A percentile compares a stretch with the other conserved stretches of the same genome.
Conservation (phyloP, 192 early-diverging fungal genomes). For the Coemansia sp. region DNA sequence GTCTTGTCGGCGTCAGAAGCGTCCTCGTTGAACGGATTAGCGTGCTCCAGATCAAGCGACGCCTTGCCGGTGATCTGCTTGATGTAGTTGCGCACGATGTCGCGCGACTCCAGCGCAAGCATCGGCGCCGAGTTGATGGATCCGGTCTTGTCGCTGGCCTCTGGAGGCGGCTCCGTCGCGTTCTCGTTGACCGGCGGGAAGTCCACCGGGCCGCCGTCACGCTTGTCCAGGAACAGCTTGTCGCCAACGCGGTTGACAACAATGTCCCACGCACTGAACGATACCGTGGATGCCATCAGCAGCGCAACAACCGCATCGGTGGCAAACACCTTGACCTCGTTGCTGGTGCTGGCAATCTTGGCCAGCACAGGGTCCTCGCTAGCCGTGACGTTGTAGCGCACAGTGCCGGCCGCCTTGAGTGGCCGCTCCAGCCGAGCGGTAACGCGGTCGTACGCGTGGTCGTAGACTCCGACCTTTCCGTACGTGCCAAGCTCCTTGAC, state of each 20-base stretch:
- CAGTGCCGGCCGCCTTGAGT: conserved; percentile 65
- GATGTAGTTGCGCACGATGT: conserved; percentile 82
- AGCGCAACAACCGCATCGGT: conserved; percentile 88
- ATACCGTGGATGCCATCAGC: conserved; percentile 89
- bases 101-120: conserved; percentile 85
- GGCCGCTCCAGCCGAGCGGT: conserved; percentile 76
- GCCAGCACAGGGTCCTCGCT: conserved; percentile 86
- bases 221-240: conserved; percentile 90
- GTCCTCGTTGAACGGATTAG: conserved; percentile 74
- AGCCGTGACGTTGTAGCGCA: conserved; percentile 76
- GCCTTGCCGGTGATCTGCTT: conserved; percentile 68
- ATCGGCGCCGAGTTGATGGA: conserved; percentile 81
- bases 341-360: conserved; percentile 44
- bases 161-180: conserved; percentile 85
- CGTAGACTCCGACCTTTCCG: conserved; percentile 74
- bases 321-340: conserved; percentile 73
- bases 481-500: conserved; percentile 80
- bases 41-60: conserved; percentile 60
- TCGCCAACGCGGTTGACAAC: conserved; percentile 81
- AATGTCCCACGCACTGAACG: conserved; percentile 95
- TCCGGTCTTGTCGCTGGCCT: conserved; percentile 77
- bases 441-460: conserved; percentile 84
- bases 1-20: conserved; percentile 48
- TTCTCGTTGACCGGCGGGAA: conserved; percentile 95
- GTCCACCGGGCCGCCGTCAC: conserved; percentile 78